Percentiles rank a stretch among this genome's conserved stretches.
These are phyloP conservation scores for Myotisia sp. DNA, from an alignment of 2,329 filamentous ascomycete species.

Conservation along the genomic window DNA sequence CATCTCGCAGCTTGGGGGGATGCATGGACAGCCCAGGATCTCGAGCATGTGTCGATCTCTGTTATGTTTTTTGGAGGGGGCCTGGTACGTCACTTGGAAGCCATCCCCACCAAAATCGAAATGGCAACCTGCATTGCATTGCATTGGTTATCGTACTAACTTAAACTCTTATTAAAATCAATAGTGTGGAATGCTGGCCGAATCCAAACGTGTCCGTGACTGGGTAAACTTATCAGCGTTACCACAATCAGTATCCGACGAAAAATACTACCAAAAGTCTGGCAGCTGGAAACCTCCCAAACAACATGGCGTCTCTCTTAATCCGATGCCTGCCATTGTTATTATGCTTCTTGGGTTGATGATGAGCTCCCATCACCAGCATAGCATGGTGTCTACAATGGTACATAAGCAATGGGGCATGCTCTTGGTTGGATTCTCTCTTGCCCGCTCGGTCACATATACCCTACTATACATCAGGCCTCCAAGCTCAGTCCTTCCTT, in stretches of 20 bases:
- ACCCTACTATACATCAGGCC: slow-evolving; percentile 65
- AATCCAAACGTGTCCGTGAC: slow-evolving; percentile 55
- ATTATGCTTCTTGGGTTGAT: slow-evolving; percentile 80
- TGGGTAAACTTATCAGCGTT: slow-evolving; percentile 29
- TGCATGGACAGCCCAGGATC: slow-evolving; percentile 61
- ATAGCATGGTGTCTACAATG: slow-evolving; percentile 73
- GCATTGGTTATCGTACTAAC: slow-evolving; percentile 15
- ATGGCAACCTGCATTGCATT: slow-evolving; percentile 4
- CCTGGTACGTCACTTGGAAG: slow-evolving; percentile 39
- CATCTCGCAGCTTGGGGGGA: slow-evolving; percentile 61
- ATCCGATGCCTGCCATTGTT: slow-evolving; percentile 74
- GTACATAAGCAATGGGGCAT: slow-evolving; percentile 89
- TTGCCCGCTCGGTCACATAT: slow-evolving; percentile 68
- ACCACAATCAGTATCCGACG: slow-evolving; percentile 4
- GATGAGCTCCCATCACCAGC: slow-evolving; percentile 88
- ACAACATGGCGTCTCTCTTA: slow-evolving; percentile 62
- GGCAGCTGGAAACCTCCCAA: slow-evolving; percentile 45
- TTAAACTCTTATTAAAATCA: slow-evolving; percentile 7
- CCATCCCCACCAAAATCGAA: neutral
- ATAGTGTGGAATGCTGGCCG: slow-evolving; percentile 69
- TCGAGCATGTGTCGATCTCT: slow-evolving; percentile 87
- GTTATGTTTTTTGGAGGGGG: slow-evolving; percentile 89
- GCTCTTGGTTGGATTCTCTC: slow-evolving; percentile 64
- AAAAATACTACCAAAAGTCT: slow-evolving; percentile 23
- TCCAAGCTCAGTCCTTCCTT: slow-evolving; percentile 64